These are phyloP conservation scores for Mycena amicta DNA, from an alignment of 768 basidiomycete species.

Conservation along the genomic window DNA sequence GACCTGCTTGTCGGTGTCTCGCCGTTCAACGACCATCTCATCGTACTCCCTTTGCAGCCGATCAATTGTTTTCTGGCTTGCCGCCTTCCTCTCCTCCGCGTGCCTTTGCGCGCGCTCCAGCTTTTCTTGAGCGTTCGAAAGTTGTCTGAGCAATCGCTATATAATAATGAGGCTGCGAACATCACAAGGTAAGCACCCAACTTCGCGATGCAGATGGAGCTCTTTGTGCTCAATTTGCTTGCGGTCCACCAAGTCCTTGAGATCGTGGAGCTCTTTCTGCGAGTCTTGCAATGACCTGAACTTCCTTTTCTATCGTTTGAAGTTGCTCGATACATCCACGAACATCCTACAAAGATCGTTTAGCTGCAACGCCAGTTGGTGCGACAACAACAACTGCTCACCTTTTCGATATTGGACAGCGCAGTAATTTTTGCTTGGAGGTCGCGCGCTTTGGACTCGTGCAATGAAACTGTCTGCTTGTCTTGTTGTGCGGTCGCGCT, in stretches of 20 bases:
- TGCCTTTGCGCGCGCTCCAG: constrained; percentile 77
- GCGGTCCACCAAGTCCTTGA: constrained; percentile 68
- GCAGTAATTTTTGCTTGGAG: constrained; percentile 74
- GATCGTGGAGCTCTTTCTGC: constrained; percentile 68
- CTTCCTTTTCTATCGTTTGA: constrained; percentile 72
- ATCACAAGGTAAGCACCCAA: constrained; percentile 28
- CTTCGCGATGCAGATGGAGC: constrained; percentile 69
- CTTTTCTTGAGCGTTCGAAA: constrained; percentile 81
- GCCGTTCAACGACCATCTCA: constrained; percentile 72
- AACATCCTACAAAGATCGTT: constrained; percentile 55
- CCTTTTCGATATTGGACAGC: constrained; percentile 76
- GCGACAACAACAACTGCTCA: too few species aligned
- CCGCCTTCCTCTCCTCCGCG: constrained; percentile 75
- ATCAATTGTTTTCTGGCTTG: constrained; percentile 75
- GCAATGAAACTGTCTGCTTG: constrained; percentile 61
- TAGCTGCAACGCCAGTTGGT: not conserved
- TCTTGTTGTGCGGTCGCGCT: constrained; percentile 66
- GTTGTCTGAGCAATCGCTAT: constrained; percentile 81
- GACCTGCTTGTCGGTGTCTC: constrained; percentile 77
- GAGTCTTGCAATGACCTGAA: constrained; percentile 60
- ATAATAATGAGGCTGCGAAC: not conserved
- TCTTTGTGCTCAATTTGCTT: constrained; percentile 78
- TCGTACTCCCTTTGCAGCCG: constrained; percentile 79
- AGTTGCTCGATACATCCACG: constrained; percentile 74
- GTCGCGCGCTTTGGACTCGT: constrained; percentile 78